phyloP scores from a whole-genome alignment of 305 asterid genomes.

The Solanum chacoense region DNA sequence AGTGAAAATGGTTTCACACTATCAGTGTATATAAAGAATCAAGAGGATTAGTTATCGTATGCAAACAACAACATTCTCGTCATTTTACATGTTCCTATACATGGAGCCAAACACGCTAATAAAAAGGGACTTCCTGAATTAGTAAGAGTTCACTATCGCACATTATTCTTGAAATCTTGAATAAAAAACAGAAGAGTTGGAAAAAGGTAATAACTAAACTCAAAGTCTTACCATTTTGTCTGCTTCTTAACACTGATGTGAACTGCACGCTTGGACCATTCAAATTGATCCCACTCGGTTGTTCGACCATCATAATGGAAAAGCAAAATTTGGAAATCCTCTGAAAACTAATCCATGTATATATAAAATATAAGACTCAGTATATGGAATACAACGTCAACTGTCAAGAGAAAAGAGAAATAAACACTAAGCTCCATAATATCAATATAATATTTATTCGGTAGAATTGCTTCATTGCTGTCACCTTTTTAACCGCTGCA shows the following conservation, averaged over 20 bases:
- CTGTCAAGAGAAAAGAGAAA: background rate
- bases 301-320: constrained; percentile 81
- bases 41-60: background rate
- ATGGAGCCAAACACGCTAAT: background rate
- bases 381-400: constrained; percentile 1
- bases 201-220: constrained; percentile 3
- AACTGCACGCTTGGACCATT: constrained; percentile 69
- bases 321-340: constrained; percentile 75
- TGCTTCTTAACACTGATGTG: constrained; percentile 74
- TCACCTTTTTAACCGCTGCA: constrained; percentile 72
- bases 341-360: constrained; percentile 43
- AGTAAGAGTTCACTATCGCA: background rate
- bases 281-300: constrained; percentile 81
- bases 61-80: background rate
- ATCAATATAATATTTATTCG: background rate
- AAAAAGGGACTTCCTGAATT: background rate
- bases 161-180: background rate
- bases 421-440: background rate
- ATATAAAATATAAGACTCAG: constrained; percentile 13
- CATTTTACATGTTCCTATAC: background rate
- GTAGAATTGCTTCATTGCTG: constrained; percentile 6
- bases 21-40: background rate
- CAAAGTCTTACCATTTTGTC: constrained; percentile 59
- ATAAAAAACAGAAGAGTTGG: background rate
- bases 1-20: background rate